These are phyloP conservation scores for Mycothermus thermophilus DNA, from an alignment of 495 filamentous ascomycete genomes.

Conservation along the genomic window DNA sequence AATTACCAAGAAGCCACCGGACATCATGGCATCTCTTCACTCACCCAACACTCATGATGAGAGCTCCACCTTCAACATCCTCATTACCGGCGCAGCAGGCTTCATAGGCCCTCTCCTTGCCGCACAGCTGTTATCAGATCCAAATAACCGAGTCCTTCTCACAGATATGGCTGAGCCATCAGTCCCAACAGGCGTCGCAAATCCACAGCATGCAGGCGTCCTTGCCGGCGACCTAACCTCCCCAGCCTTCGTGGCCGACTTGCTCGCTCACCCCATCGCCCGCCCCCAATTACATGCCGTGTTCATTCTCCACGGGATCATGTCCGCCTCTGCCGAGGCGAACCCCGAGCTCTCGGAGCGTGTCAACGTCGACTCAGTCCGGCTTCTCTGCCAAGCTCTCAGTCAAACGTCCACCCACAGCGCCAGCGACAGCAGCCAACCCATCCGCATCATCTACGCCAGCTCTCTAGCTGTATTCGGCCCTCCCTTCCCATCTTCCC, in stretches of 20 bases:
- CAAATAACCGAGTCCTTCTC: slow-evolving; percentile 43
- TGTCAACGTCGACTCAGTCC: slow-evolving; percentile 64
- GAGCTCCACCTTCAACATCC: slow-evolving; percentile 31
- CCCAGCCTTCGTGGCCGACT: slow-evolving; percentile 28
- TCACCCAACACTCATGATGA: too few species aligned
- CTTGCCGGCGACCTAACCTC: slow-evolving; percentile 51
- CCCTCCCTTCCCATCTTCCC: slow-evolving; percentile 18
- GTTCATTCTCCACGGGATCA: slow-evolving; percentile 76
- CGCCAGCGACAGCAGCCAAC: too few species aligned
- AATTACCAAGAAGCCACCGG: too few species aligned
- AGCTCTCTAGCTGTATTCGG: slow-evolving; percentile 31
- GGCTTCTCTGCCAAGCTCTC: slow-evolving; percentile 48
- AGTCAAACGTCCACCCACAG: too few species aligned
- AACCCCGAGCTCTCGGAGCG: slow-evolving; percentile 58
- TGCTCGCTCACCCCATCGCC: slow-evolving; percentile 28
- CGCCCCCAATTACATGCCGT: slow-evolving; percentile 45
- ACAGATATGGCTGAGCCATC: slow-evolving; percentile 49
- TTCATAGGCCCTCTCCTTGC: slow-evolving; percentile 59
- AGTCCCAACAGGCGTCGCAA: slow-evolving; percentile 35
- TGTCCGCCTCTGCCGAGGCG: slow-evolving; percentile 64
- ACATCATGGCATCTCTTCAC: too few species aligned
- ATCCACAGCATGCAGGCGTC: slow-evolving; percentile 39
- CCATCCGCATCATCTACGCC: slow-evolving; percentile 49
- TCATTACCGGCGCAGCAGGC: slow-evolving; percentile 60
- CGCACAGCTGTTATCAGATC: slow-evolving; percentile 42